Base-by-base conservation (phyloP, 2,329 filamentous ascomycete genomes). In the Fusarium hainanense region DNA sequence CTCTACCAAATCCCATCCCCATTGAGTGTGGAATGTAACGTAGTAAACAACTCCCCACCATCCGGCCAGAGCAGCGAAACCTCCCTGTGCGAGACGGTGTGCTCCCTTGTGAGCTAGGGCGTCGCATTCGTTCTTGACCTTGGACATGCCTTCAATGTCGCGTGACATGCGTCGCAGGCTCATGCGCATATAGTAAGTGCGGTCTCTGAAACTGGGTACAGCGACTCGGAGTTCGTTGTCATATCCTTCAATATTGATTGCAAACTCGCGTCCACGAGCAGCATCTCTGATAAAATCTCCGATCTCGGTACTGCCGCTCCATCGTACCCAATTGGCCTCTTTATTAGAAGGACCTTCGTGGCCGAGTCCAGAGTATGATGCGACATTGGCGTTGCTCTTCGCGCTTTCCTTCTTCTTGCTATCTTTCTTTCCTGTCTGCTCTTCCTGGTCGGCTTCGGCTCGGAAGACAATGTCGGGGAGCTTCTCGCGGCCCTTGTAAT, bases 211-310 rank as follows among this genome's bases (percentile, higher is more conserved):
- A 48, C 90, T 93, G 0, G 94, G 94, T 12, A 97, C 94, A 1
- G 89, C 90, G 9, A 97, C 90, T 18, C 89, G 87, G 71, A 97
- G 90, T 72, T 93, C 89, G 16, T 80, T 71, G 13, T 78, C 69
- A 59, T 83, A 81, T 0, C 93, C 93, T 76, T 97, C 92, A 59
- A 98, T 93, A 55, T 91, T 88, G 44, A 98, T 89, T 5, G 91
- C 89, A 76, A 98, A 97, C 76, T 97, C 93, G 57, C 92, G 89
- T 0, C 92, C 93, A 5, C 93, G 85, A 1, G 94, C 93, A 0
- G 94, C 94, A 77, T 98, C 94, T 11, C 93, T 89, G 70, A 98
- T 96, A 76, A 98, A 98, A 80, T 97, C 94, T 12, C 94, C 94
- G 32, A 98, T 92, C 77, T 98, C 94, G 2, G 94, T 97, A 30